Evolutionary conservation across 306 rosid species (phyloP), one percentile per base, ranked within the genome.

Genomic region (Trichosanthes cucumerina): DNA sequence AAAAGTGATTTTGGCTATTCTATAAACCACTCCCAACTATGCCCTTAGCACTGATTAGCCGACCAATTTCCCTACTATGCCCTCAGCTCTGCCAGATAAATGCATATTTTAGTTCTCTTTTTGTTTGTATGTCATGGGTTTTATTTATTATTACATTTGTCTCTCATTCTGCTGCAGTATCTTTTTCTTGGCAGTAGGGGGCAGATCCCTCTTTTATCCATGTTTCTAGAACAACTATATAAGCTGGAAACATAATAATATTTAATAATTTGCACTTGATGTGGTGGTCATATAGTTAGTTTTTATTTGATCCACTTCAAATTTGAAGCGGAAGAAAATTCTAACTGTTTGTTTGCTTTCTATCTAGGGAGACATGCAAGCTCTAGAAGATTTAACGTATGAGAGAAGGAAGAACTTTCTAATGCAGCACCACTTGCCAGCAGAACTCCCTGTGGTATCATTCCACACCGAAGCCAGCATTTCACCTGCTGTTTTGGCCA

Each of bases 381-480:
- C 98, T 80, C 87, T 96, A 63, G 99, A 96, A 87, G 99, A 96
- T 83, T 87, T 96, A 78, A 96, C 99, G 28, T 92, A 96, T 47
- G 98, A 96, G 69, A 91, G 83, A 85, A 86, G 98, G 84, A 90
- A 82, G 77, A 96, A 90, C 54, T 96, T 96, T 86, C 75, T 92
- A 49, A 89, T 76, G 84, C 81, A 88, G 57, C 93, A 92, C 83
- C 93, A 79, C 12, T 80, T 96, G 53, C 99, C 99, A 33, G 80
- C 75, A 73, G 98, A 96, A 74, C 85, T 96, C 44, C 98, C 98
- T 0, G 33, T 90, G 24, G 97, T 96, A 81, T 96, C 98, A 52
- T 81, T 88, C 74, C 93, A 69, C 79, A 96, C 99, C 0, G 98
- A 96, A 90, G 98, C 98, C 39, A 78, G 91, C 80, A 81, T 92